Evolutionary conservation across 2,329 filamentous ascomycete species (phyloP).

Genomic region (Nothophoma quercina): DNA sequence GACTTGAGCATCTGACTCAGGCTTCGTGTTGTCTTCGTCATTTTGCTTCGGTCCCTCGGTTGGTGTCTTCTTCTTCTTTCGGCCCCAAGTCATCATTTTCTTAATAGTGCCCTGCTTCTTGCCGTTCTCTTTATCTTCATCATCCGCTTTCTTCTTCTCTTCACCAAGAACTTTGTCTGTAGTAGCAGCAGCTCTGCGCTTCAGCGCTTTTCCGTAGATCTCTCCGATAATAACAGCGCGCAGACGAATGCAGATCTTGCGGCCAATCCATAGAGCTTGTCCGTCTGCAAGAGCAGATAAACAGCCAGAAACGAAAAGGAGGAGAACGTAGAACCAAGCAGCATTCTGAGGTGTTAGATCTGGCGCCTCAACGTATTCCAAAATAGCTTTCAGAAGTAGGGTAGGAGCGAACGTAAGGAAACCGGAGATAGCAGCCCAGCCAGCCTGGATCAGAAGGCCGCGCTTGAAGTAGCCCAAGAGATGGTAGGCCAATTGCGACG

Average conservation of each 20-base stretch:
- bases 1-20: constrained; percentile 72
- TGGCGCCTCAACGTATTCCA: constrained; percentile 92
- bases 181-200: constrained; percentile 81
- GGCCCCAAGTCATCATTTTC: constrained; percentile 63
- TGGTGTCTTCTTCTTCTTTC: constrained; percentile 61
- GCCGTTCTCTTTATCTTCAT: constrained; percentile 51
- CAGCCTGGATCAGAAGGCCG: constrained; percentile 76
- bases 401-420: constrained; percentile 92
- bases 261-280: constrained; percentile 89
- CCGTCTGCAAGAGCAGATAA: constrained; percentile 84
- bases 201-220: constrained; percentile 93
- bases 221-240: constrained; percentile 96
- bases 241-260: constrained; percentile 91
- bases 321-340: constrained; percentile 93
- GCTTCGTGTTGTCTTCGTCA: constrained; percentile 35
- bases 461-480: constrained; percentile 84
- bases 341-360: constrained; percentile 79
- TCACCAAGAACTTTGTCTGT: constrained; percentile 77
- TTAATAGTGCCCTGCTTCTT: constrained; percentile 48
- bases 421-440: constrained; percentile 80
- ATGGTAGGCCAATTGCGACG: constrained; percentile 78
- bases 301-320: constrained; percentile 83
- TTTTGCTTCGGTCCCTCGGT: constrained; percentile 54
- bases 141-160: constrained; percentile 54
- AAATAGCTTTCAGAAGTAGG: constrained; percentile 85